Evolutionary conservation across 345 rosid species (phyloP), one percentile per base, ranked within the genome.

Genomic region (Syzygium aromaticum): DNA sequence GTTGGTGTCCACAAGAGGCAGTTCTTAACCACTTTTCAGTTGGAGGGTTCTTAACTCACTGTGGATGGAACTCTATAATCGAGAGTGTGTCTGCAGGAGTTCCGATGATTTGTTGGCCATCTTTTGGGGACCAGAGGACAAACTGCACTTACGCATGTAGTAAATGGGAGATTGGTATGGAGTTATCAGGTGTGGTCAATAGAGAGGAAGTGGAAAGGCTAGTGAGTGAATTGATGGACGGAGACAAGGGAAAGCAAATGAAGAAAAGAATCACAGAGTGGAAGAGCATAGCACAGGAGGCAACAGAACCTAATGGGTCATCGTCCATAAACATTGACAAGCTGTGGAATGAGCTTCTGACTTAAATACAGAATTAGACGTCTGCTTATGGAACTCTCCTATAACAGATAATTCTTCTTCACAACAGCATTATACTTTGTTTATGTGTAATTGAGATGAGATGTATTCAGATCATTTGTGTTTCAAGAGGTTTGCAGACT

Each of bases 11-110:
- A 7, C 88, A 87, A 51, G 88, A 83, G 77, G 85, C 49, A 25
- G 85, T 86, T 56, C 40, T 86, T 8, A 86, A n/a, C n/a, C 88
- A 86, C 84, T 25, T 84, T 2, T 77, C 88, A 59, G 40, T 54
- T 13, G 85, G 88, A 6, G 88, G 84, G 73, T 86, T 86, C 88
- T 78, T 86, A 16, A 86, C 88, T 25, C 88, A 86, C 54, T 86
- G 88, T 16, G 88, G 88, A 5, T 86, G 88, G 88, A 86, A 51
- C 73, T 86, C 88, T 23, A 56, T 80, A 28, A 27, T 86, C 52
- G 85, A 86, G 63, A 86, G 88, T n/a, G 52, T 80, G 85, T 77
- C 85, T 52, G 84, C 63, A 13, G 88, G 88, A 43, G 56, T 86
- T 22, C 85, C 88, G 30, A 77, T 86, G 38, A 11, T 86, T 8